Conservation (phyloP, 2,329 filamentous ascomycete species). For the Monosporascus ibericus region DNA sequence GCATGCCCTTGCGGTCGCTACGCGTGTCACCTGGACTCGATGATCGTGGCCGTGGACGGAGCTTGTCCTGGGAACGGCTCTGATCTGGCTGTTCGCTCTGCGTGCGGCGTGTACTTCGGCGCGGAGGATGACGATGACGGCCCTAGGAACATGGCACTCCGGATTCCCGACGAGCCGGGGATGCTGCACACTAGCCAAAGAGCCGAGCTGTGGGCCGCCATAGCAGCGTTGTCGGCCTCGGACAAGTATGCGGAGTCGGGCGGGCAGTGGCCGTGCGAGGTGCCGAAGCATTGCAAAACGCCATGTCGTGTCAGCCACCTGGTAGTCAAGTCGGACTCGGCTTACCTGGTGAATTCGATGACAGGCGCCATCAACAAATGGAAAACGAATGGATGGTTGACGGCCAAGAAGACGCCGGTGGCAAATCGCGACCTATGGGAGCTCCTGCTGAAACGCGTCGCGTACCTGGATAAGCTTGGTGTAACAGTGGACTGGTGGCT, state of each 20-base stretch:
- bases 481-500: slow-evolving; percentile 9
- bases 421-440: slow-evolving; percentile 2
- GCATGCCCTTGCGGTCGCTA: slow-evolving; percentile 2
- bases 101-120: slow-evolving; percentile 5
- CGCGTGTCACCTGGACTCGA: slow-evolving; percentile 8
- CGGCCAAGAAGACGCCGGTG: slow-evolving; percentile 2
- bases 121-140: not conserved
- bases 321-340: slow-evolving; percentile 11
- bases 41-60: slow-evolving; percentile 9
- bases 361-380: slow-evolving; percentile 7
- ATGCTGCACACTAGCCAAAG: slow-evolving; percentile 6
- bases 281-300: not conserved
- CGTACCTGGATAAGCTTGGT: not conserved
- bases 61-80: slow-evolving; percentile 8
- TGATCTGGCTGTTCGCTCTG: slow-evolving; percentile 1
- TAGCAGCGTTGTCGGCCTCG: slow-evolving; percentile 1
- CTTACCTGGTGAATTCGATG: slow-evolving; percentile 10
- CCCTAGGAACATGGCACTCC: not conserved
- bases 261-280: slow-evolving; percentile 5
- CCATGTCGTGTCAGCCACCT: slow-evolving; percentile 5
- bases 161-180: not conserved
- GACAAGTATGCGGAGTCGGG: slow-evolving; percentile 1
- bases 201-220: slow-evolving; percentile 5
- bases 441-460: not conserved
- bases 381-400: slow-evolving; percentile 7